Base-by-base conservation (phyloP, 768 basidiomycete species). In the Lactarius vividus region DNA sequence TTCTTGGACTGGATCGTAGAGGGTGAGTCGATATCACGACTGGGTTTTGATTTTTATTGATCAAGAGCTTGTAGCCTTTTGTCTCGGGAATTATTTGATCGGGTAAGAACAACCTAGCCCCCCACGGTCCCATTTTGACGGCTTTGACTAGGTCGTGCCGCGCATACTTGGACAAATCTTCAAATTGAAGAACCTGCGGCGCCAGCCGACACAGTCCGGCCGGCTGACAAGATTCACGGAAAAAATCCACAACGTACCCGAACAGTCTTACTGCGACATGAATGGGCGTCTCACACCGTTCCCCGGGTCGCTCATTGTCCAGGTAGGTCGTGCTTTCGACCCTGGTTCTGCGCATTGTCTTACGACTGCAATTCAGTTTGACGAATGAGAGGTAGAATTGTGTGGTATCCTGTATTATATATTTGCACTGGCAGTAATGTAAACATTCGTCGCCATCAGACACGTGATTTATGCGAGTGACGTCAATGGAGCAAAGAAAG, bases 281-380 rank as follows among this genome's bases (percentile, higher is more conserved):
- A 61, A 68, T 52, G 69, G 72, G 3, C n/a, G n/a, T 29, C 20
- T 63, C 16, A 73, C 71, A 13, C 72, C 70, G 4, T 73, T 73
- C 64, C 72, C 72, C 3, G 62, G 56, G 31, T 70, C 72, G 23
- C 59, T 73, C 40, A 8, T 73, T 23, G 63, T 72, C 53, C 69
- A 73, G 67, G 72, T 73, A 53, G 15, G 71, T 60, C 6, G 35
- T 46, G 18, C 40, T 33, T 33, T 57, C 3, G 11, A n/a, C 10
- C 26, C 15, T 40, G 61, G n/a, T 20, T 26, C 20, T 31, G 31
- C 33, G 0, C 8, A 35, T 29, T 9, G n/a, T 33, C 61, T 66
- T n/a, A 67, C 29, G 11, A 5, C 11, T 10, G 26, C 16, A 20
- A 11, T 10, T 29, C 16, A 65, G 66, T 65, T 68, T 15, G 64